Percentiles rank a stretch among this genome's conserved stretches.
These are phyloP conservation scores for Corchorus olitorius DNA, from an alignment of 345 rosid species.

Conservation along the genomic window DNA sequence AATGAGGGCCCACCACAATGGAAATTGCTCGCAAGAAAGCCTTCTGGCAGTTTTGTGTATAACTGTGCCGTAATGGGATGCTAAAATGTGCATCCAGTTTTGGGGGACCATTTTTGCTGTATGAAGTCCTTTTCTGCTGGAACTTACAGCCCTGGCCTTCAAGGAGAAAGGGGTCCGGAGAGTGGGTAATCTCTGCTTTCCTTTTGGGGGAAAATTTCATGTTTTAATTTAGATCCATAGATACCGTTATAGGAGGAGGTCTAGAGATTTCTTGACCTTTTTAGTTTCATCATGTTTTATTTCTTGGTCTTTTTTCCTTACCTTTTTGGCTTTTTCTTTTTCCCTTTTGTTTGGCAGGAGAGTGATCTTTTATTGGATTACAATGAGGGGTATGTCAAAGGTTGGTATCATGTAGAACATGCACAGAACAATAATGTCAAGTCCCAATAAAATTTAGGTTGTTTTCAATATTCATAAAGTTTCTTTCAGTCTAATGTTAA, in stretches of 20 bases:
- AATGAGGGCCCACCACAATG: slow-evolving; percentile 57
- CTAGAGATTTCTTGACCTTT: slow-evolving; percentile 15
- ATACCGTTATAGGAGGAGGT: slow-evolving; percentile 20
- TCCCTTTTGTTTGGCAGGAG: neutral
- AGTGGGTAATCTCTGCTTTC: slow-evolving; percentile 34
- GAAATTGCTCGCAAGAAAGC: slow-evolving; percentile 59
- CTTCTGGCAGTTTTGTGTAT: slow-evolving; percentile 59
- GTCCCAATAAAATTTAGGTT: slow-evolving; percentile 22
- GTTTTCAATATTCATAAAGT: slow-evolving; percentile 10
- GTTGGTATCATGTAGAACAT: slow-evolving; percentile 31
- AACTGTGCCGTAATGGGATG: slow-evolving; percentile 91
- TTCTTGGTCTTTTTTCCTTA: neutral
- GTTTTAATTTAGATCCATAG: slow-evolving; percentile 34
- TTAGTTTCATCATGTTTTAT: slow-evolving; percentile 21
- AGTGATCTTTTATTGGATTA: slow-evolving; percentile 19
- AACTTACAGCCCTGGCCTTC: slow-evolving; percentile 22
- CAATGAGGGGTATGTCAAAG: slow-evolving; percentile 26
- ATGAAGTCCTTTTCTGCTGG: slow-evolving; percentile 14
- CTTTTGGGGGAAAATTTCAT: slow-evolving; percentile 29
- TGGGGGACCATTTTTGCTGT: slow-evolving; percentile 19
- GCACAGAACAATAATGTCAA: slow-evolving; percentile 41
- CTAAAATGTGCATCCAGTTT: slow-evolving; percentile 34
- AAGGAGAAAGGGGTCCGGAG: slow-evolving; percentile 29
- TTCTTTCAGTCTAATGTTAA: slow-evolving; percentile 6
- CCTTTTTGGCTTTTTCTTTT: neutral